A percentile compares a stretch with the other conserved stretches of the same genome.
phyloP scores from a whole-genome alignment of 2,329 filamentous ascomycete genomes.

The Ophiostoma ips region DNA sequence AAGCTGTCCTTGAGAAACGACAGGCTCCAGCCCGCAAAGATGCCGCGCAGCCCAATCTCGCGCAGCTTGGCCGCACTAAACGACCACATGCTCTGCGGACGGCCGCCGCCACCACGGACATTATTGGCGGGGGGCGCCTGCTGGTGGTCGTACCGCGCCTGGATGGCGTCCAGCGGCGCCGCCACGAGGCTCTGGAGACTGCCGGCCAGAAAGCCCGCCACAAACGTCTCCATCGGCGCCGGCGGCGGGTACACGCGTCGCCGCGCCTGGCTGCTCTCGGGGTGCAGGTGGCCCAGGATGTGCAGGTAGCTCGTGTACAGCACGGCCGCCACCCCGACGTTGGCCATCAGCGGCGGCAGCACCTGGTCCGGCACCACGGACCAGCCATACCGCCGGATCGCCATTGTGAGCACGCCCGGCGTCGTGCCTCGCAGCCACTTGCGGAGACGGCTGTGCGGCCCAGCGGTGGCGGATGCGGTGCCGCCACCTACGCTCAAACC shows the following conservation, averaged over 20 bases:
- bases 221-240: conserved; percentile 46
- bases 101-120: conserved; percentile 13
- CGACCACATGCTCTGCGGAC: conserved; percentile 54
- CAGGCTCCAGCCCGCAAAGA: conserved; percentile 61
- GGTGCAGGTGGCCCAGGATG: conserved; percentile 50
- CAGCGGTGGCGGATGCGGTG: conserved; percentile 17
- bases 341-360: conserved; percentile 61
- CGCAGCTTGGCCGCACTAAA: conserved; percentile 53
- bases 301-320: conserved; percentile 66
- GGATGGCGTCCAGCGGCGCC: conserved; percentile 62
- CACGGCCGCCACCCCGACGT: conserved; percentile 59
- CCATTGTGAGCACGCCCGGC: conserved; percentile 53
- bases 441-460: conserved; percentile 28
- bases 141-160: conserved; percentile 53
- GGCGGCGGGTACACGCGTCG: conserved; percentile 60
- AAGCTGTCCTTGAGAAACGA: conserved; percentile 56
- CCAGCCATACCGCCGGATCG: conserved; percentile 59
- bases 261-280: conserved; percentile 40
- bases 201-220: conserved; percentile 57
- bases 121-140: no score
- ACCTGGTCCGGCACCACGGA: conserved; percentile 61
- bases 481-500: neutral
- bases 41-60: conserved; percentile 58
- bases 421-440: conserved; percentile 48
- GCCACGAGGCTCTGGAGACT: conserved; percentile 56